Evolutionary conservation across 2,329 filamentous ascomycete genomes (phyloP).

Genomic region (Colletotrichum paranaense): DNA sequence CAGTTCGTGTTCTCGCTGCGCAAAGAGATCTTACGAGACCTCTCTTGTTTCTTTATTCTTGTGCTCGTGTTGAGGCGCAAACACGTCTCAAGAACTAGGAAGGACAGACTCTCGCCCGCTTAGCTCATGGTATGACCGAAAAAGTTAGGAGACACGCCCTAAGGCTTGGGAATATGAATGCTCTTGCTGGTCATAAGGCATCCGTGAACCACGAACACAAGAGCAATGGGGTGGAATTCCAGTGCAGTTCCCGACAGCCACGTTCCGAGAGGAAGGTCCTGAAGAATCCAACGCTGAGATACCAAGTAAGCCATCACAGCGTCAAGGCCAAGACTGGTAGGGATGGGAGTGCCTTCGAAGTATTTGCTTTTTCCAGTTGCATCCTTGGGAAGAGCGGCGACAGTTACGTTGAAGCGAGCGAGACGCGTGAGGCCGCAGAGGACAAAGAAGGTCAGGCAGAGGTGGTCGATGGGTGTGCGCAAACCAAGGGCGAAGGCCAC

Average conservation of each 20-base stretch:
- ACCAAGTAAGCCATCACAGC: constrained; percentile 92
- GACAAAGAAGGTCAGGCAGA: constrained; percentile 87
- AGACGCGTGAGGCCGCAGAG: constrained; percentile 93
- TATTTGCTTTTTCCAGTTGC: constrained; percentile 90
- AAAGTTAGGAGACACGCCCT: constrained; percentile 33
- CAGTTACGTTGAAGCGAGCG: constrained; percentile 97
- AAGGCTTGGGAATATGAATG: constrained; percentile 93
- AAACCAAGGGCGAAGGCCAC: constrained; percentile 91
- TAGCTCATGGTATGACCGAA: background rate
- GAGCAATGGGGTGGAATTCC: constrained; percentile 86
- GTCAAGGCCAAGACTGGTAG: constrained; percentile 85
- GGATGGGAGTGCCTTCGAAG: constrained; percentile 97
- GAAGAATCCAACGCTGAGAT: constrained; percentile 80
- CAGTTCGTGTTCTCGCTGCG: background rate
- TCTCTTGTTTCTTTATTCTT: background rate
- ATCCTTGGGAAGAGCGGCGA: constrained; percentile 90
- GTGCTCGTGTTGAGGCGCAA: background rate
- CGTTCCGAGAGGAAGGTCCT: constrained; percentile 81
- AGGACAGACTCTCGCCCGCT: background rate
- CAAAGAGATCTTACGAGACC: background rate
- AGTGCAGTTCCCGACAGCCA: constrained; percentile 73
- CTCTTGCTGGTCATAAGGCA: constrained; percentile 96
- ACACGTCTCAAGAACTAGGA: background rate
- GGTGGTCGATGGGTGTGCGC: constrained; percentile 84
- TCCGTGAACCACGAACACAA: constrained; percentile 88